Percentiles rank a stretch among this genome's conserved stretches.
phyloP scores from a whole-genome alignment of 441 rosid genomes.

The Populus tomentosa region DNA sequence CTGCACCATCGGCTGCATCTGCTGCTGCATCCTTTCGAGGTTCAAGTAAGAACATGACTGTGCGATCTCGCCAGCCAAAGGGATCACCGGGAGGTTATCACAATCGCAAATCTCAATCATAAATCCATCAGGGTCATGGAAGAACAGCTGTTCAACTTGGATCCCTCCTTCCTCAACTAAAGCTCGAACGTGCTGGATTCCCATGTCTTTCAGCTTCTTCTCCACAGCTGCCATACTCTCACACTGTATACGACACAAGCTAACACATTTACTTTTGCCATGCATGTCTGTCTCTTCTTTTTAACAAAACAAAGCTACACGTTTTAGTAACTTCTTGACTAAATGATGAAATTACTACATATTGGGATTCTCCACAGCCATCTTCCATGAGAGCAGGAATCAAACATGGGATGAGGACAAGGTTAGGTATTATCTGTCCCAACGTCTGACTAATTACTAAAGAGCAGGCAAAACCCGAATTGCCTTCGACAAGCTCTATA shows the following conservation, averaged over 20 bases:
- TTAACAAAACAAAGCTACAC: neutral
- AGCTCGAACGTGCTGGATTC: conserved; percentile 44
- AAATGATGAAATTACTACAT: too few species aligned
- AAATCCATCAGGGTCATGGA: conserved; percentile 92
- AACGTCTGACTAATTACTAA: too few species aligned
- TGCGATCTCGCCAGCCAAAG: conserved; percentile 54
- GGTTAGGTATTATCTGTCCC: too few species aligned
- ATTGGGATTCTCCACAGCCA: neutral
- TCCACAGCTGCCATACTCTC: conserved; percentile 87
- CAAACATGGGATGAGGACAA: neutral
- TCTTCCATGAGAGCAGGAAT: neutral
- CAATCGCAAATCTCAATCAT: conserved; percentile 96
- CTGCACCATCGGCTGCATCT: conserved; percentile 39
- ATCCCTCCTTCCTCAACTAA: conserved; percentile 85
- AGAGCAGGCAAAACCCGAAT: too few species aligned
- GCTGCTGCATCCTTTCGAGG: conserved; percentile 38
- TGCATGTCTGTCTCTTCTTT: neutral
- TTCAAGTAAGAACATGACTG: conserved; percentile 57
- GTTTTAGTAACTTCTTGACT: too few species aligned
- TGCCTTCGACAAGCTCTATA: too few species aligned
- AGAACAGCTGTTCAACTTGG: conserved; percentile 78
- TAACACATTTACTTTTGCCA: neutral
- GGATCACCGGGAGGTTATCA: conserved; percentile 70
- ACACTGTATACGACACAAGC: conserved; percentile 32
- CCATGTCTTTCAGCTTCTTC: conserved; percentile 74